Base-by-base conservation (phyloP, 805 yeast species). In the Candida methanosorbosa region DNA sequence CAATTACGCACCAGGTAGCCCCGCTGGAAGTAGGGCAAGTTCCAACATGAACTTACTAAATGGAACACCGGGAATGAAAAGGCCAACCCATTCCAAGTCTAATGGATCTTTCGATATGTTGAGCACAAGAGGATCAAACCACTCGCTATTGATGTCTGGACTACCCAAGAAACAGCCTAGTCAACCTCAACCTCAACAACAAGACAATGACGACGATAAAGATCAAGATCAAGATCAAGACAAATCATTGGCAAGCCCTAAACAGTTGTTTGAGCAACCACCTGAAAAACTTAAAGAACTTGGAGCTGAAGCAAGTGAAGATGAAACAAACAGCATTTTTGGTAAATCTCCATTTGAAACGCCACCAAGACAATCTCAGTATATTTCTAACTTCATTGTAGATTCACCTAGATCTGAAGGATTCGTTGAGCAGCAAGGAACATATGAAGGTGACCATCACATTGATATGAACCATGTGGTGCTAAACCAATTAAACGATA, bases 301-400 rank as follows among this genome's bases (percentile, higher is more conserved):
- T n/a, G n/a, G 23, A 21, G 11, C 9, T 11, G 9, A 8, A 7
- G 11, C 23, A 7, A 21, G 23, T 21, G 23, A 21, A 21, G 11
- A 7, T 8, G 11, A 21, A 21, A 21, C 9, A 21, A 21, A n/a
- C n/a, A n/a, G n/a, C n/a, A n/a, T n/a, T n/a, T n/a, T n/a, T 21
- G 11, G 11, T 13, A 19, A 25, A 18, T 21, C 36, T 12, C 45
- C 45, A 18, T 43, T 41, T 29, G 46, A 42, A 9, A 45, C 49
- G 8, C 48, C 53, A 11, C 49, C 48, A 13, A 39, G 49, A 33
- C 24, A 26, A 16, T 40, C 48, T 4, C 41, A 24, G 25, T 30
- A 22, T n/a, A 4, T 30, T 4, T 30, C 33, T 11, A 9, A 9
- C 18, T 28, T 28, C 15, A n/a, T n/a, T n/a, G n/a, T n/a, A n/a